Conservation (phyloP, 1,284 basidiomycete species). For the Austroboletus novae-zelandiae region DNA sequence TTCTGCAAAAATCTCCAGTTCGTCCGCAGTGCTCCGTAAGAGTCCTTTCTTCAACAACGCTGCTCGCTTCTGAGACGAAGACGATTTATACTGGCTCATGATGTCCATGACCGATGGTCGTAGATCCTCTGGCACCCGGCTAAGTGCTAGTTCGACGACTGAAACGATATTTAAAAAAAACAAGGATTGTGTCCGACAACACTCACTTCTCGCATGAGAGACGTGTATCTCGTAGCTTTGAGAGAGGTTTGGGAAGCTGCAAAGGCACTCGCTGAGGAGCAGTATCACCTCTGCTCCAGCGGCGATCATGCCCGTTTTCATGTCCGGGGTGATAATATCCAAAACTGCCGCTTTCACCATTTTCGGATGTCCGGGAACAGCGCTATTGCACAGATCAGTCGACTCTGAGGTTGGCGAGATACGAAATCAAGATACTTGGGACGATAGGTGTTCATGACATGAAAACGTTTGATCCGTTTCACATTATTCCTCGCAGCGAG, state of each 20-base stretch:
- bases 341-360: constrained; percentile 70
- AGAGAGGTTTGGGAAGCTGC: constrained; percentile 66
- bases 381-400: constrained; percentile 34
- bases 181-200: not conserved
- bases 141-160: constrained; percentile 68
- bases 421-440: constrained; percentile 48
- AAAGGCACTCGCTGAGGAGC: constrained; percentile 61
- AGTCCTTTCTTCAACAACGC: constrained; percentile 66
- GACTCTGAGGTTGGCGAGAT: not conserved
- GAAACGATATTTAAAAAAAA: not conserved
- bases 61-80: constrained; percentile 64
- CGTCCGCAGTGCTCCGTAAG: constrained; percentile 59
- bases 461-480: constrained; percentile 87
- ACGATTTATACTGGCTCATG: constrained; percentile 60
- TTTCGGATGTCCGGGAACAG: constrained; percentile 68
- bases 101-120: constrained; percentile 57
- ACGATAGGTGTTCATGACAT: constrained; percentile 73
- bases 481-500: constrained; percentile 74
- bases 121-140: constrained; percentile 54
- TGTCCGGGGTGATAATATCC: constrained; percentile 76
- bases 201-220: constrained; percentile 70
- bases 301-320: constrained; percentile 56
- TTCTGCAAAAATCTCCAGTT: constrained; percentile 67
- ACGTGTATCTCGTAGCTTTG: constrained; percentile 69
- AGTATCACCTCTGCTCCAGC: constrained; percentile 70